phyloP scores from a whole-genome alignment of 2,329 filamentous ascomycete species.

The Pseudogymnoascus sp. region DNA sequence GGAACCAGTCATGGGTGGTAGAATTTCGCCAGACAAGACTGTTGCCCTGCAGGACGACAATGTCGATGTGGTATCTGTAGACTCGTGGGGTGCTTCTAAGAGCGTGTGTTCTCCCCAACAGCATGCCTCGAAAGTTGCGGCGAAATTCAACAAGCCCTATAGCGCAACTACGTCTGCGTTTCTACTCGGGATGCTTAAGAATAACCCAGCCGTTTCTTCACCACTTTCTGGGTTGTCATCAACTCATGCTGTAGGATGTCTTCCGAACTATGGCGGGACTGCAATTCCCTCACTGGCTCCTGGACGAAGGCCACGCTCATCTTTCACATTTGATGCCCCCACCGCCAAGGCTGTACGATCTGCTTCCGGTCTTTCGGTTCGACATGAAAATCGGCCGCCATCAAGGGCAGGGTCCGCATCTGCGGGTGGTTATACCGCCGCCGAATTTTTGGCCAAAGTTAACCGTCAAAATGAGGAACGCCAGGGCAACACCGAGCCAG shows the following conservation, averaged over 20 bases:
- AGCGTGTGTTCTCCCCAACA: background rate
- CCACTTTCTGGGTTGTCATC: conserved; percentile 26
- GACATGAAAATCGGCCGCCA: background rate
- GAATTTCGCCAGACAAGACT: background rate
- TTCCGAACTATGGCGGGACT: conserved; percentile 28
- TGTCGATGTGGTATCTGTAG: conserved; percentile 14
- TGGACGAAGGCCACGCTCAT: background rate
- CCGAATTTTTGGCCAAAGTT: conserved; percentile 1
- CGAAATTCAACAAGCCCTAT: background rate
- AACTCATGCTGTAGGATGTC: conserved; percentile 27
- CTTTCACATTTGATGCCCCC: background rate
- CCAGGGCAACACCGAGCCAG: background rate
- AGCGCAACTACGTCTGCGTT: background rate
- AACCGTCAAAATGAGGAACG: background rate
- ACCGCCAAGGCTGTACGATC: background rate
- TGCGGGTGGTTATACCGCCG: background rate
- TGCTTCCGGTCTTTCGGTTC: background rate
- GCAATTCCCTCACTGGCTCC: conserved; percentile 28
- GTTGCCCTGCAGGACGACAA: conserved; percentile 8
- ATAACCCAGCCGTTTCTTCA: conserved; percentile 13
- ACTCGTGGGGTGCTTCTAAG: conserved; percentile 17
- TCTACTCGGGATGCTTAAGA: conserved; percentile 28
- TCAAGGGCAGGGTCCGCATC: background rate
- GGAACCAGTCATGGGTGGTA: background rate
- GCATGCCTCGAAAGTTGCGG: background rate